A percentile compares a stretch with the other conserved stretches of the same genome.
Evolutionary conservation across 225 moss, liverwort and hornwort species (phyloP).

Genomic region (Rhytidiadelphus loreus): DNA sequence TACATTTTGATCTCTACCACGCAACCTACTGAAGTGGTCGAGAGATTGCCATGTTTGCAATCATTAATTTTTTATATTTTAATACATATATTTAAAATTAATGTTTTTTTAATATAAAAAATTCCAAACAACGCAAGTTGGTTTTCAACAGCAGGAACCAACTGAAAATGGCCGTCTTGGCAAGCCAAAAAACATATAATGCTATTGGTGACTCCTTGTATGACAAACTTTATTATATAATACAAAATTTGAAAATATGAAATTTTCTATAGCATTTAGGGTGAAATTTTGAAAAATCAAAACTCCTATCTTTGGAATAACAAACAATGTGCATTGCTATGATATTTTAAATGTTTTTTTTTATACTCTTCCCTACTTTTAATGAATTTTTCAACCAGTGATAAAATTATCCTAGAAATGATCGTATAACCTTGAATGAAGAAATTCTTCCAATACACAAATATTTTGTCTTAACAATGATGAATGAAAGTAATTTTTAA

Average conservation of each 20-base stretch:
- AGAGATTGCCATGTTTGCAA: too few relatives aligned
- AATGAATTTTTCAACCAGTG: background rate
- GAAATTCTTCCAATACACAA: background rate
- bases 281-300: background rate
- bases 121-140: too few relatives aligned
- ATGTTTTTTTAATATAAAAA: too few relatives aligned
- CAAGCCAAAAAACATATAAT: too few relatives aligned
- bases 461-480: background rate
- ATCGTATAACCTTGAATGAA: background rate
- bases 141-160: too few relatives aligned
- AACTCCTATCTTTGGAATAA: background rate
- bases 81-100: too few relatives aligned
- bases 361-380: background rate
- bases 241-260: background rate
- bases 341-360: background rate
- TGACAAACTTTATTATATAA: too few relatives aligned
- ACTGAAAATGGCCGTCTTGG: too few relatives aligned
- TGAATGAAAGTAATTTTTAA: background rate
- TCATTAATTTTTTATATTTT: too few relatives aligned
- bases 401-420: background rate
- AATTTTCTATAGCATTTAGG: background rate
- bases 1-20: too few relatives aligned
- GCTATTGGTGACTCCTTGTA: background rate
- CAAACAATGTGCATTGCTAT: background rate
- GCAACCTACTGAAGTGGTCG: too few relatives aligned